These are phyloP conservation scores for Mycosarcoma mackinlayi DNA, from an alignment of 1,284 basidiomycete genomes.

Conservation along the genomic window DNA sequence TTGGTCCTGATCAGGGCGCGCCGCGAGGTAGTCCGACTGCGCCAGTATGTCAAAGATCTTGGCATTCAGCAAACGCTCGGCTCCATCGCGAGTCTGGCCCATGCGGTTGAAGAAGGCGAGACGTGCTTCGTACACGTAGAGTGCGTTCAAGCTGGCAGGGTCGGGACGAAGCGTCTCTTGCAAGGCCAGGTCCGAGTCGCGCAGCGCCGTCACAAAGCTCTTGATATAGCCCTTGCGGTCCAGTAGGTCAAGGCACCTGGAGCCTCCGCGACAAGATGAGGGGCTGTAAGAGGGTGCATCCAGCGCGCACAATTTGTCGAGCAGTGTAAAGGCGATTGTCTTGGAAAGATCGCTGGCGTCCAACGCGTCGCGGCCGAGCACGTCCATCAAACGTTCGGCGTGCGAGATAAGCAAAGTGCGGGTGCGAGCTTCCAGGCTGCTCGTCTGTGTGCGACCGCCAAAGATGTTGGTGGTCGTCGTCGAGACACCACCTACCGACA, in stretches of 20 bases:
- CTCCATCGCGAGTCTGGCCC: slow-evolving; percentile 82
- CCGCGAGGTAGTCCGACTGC: slow-evolving; percentile 86
- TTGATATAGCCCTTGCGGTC: slow-evolving; percentile 81
- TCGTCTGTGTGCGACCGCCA: slow-evolving; percentile 31
- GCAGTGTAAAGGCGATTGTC: slow-evolving; percentile 87
- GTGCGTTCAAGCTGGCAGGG: slow-evolving; percentile 89
- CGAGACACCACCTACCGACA: slow-evolving; percentile 48
- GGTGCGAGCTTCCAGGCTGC: slow-evolving; percentile 75
- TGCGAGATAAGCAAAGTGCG: slow-evolving; percentile 72
- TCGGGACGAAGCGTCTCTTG: slow-evolving; percentile 86
- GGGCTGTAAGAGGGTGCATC: slow-evolving; percentile 51
- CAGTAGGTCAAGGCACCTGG: slow-evolving; percentile 76
- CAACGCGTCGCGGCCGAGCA: slow-evolving; percentile 88
- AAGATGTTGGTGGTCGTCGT: slow-evolving; percentile 36
- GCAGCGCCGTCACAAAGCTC: slow-evolving; percentile 84
- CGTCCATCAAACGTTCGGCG: slow-evolving; percentile 78
- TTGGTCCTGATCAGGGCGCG: slow-evolving; percentile 82
- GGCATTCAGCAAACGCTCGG: slow-evolving; percentile 84
- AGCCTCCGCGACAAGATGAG: slow-evolving; percentile 31
- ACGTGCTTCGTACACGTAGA: slow-evolving; percentile 95
- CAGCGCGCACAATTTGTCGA: slow-evolving; percentile 77
- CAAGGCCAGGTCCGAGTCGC: slow-evolving; percentile 83
- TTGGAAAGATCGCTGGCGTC: slow-evolving; percentile 97
- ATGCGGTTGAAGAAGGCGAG: slow-evolving; percentile 87
- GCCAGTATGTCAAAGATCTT: slow-evolving; percentile 82